These are phyloP conservation scores for Saccharomyces hybrid DNA, from an alignment of 1,139 yeast genomes.

Conservation along the genomic window DNA sequence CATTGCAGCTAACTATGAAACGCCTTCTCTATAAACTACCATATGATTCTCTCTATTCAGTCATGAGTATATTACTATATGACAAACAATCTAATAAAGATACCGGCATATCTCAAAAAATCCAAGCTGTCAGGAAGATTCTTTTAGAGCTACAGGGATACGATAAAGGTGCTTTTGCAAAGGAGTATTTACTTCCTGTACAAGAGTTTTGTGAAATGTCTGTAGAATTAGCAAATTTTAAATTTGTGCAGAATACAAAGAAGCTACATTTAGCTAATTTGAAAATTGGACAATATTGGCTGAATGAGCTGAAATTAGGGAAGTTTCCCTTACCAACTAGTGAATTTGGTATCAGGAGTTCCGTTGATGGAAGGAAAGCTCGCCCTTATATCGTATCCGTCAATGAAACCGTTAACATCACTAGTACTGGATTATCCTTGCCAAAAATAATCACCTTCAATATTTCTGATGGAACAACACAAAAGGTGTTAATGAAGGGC, in stretches of 20 bases:
- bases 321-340: conserved; percentile 66
- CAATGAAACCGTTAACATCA: conserved; percentile 45
- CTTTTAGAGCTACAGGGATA: conserved; percentile 34
- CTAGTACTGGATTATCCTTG: conserved; percentile 74
- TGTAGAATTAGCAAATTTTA: conserved; percentile 45
- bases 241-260: conserved; percentile 34
- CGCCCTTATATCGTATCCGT: conserved; percentile 45
- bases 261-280: conserved; percentile 35
- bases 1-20: conserved; percentile 44
- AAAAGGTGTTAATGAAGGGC: conserved; percentile 63
- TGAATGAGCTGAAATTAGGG: conserved; percentile 37
- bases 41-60: conserved; percentile 62
- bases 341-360: conserved; percentile 36
- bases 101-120: conserved; percentile 40
- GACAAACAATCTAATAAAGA: conserved; percentile 28
- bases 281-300: conserved; percentile 52
- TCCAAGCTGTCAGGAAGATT: conserved; percentile 44
- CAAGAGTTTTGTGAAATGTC: conserved; percentile 45
- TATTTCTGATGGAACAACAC: conserved; percentile 50
- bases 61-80: conserved; percentile 51
- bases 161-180: conserved; percentile 16
- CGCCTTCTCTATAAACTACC: conserved; percentile 60
- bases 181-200: conserved; percentile 36
- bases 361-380: conserved; percentile 34
- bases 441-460: conserved; percentile 66